Evolutionary conservation across 257 asterid species (phyloP).

Genomic region (Fraxinus cuspidata): DNA sequence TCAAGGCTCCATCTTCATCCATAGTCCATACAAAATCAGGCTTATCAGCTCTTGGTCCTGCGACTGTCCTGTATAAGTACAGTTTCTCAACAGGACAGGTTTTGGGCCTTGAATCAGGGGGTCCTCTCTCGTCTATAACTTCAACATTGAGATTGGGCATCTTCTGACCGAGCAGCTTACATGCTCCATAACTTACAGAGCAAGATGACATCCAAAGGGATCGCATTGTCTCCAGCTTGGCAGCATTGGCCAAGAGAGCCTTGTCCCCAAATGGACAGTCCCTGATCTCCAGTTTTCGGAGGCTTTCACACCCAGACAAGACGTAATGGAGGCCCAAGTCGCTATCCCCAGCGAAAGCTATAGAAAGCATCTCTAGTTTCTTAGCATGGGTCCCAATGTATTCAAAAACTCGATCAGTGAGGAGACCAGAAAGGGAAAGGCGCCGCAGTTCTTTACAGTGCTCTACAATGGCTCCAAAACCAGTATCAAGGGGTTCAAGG

Average conservation of each 20-base stretch:
- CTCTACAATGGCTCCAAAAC: constrained; percentile 94
- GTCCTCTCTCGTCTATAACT: constrained; percentile 88
- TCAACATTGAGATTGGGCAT: constrained; percentile 85
- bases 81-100: constrained; percentile 75
- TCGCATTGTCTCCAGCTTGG: constrained; percentile 99
- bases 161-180: constrained; percentile 81
- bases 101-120: constrained; percentile 75
- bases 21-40: constrained; percentile 83
- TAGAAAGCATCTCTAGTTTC: constrained; percentile 91
- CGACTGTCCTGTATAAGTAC: constrained; percentile 77
- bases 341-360: constrained; percentile 94
- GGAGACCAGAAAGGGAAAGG: constrained; percentile 84
- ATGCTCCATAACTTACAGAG: constrained; percentile 85
- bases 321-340: constrained; percentile 87
- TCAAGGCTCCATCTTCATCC: constrained; percentile 47
- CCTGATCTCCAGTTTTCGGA: constrained; percentile 88
- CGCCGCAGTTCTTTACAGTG: constrained; percentile 74
- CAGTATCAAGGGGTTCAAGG: constrained; percentile 74
- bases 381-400: constrained; percentile 80
- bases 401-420: constrained; percentile 74
- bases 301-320: constrained; percentile 84
- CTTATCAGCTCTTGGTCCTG: constrained; percentile 86
- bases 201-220: constrained; percentile 99
- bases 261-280: constrained; percentile 95
- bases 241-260: constrained; percentile 93